Base-by-base conservation (phyloP, 2,329 filamentous ascomycete genomes). In the Clarireedia homoeocarpa region DNA sequence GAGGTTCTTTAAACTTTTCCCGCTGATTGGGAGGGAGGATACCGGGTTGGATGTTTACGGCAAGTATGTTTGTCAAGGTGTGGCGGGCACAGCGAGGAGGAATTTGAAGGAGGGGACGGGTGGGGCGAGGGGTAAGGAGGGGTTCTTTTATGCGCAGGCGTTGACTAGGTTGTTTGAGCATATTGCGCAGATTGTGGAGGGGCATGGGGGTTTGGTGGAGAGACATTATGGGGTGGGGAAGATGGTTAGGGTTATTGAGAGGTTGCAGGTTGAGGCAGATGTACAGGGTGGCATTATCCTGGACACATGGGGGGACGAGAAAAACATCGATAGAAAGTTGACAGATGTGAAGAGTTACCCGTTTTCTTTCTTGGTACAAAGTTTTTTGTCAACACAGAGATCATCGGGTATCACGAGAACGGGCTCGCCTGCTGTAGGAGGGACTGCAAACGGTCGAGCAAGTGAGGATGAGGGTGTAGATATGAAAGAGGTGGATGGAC, bases 311-410 rank as follows among this genome's bases (percentile, higher is more conserved):
- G 86, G 85, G 55, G 94, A 99, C 62, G 92, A 97, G 68, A 82
- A 91, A 58, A 81, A 77, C 58, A 83, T 99, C 48, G 88, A 92
- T 67, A 83, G 92, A 65, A 89, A 87, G 67, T 76, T 99, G 59
- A 97, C 89, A 2, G 94, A 99, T 67, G 89, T 96, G 71, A 97
- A 95, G 74, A 96, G 91, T 55, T 99, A 99, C 69, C 91, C 94
- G 0, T 99, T 96, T 71, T 96, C 91, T 0, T 99, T 99, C 68
- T 75, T 99, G 46, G 91, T 97, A 0, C 91, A 96, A 72, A 96
- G 91, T 73, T 96, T 96, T 69, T 71, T 96, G 48, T 84, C 89
- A 0, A 77, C 81, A 30, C 86, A 89, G 57, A 85, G 85, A 59
- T 76, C 73, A 6, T 71, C 77, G 42, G 82, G 82, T 1, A 84